phyloP scores from a whole-genome alignment of 495 filamentous ascomycete genomes.

The Evansstolkia leycettana region DNA sequence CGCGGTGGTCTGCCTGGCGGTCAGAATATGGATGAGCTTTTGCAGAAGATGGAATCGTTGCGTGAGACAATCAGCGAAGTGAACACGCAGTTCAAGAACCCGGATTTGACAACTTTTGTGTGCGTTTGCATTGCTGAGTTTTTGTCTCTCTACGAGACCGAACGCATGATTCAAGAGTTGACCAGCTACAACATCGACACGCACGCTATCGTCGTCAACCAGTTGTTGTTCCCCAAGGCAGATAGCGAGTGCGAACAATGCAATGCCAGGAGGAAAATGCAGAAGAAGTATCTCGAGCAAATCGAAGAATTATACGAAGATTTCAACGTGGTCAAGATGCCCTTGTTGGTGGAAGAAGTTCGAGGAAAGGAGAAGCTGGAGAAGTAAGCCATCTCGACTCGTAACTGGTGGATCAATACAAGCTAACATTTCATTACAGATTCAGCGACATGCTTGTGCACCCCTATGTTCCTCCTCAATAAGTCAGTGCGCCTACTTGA shows the following conservation, averaged over 20 bases:
- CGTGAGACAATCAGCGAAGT: conserved; percentile 90
- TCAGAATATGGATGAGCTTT: conserved; percentile 78
- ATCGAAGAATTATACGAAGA: conserved; percentile 98
- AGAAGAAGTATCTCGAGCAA: conserved; percentile 98
- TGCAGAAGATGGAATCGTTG: conserved; percentile 86
- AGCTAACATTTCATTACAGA: conserved; percentile 15
- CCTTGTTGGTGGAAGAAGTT: conserved; percentile 87
- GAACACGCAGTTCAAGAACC: conserved; percentile 94
- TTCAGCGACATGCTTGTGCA: conserved; percentile 90
- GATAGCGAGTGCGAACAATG: conserved; percentile 89
- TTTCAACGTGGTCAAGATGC: conserved; percentile 98
- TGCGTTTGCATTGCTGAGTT: conserved; percentile 99
- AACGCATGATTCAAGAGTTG: conserved; percentile 98
- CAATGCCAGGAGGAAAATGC: conserved; percentile 90
- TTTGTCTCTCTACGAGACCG: conserved; percentile 92
- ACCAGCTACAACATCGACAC: conserved; percentile 90
- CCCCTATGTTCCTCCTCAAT: conserved; percentile 70
- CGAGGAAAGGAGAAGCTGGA: conserved; percentile 88
- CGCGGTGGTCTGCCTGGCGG: conserved; percentile 80
- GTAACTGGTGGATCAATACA: no score
- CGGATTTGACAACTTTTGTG: conserved; percentile 92
- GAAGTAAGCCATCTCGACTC: conserved; percentile 37
- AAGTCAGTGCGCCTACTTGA: conserved; percentile 7
- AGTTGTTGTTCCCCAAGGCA: conserved; percentile 84
- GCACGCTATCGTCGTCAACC: conserved; percentile 95